These are phyloP conservation scores for Suillus discolor DNA, from an alignment of 768 basidiomycete genomes.

Conservation along the genomic window DNA sequence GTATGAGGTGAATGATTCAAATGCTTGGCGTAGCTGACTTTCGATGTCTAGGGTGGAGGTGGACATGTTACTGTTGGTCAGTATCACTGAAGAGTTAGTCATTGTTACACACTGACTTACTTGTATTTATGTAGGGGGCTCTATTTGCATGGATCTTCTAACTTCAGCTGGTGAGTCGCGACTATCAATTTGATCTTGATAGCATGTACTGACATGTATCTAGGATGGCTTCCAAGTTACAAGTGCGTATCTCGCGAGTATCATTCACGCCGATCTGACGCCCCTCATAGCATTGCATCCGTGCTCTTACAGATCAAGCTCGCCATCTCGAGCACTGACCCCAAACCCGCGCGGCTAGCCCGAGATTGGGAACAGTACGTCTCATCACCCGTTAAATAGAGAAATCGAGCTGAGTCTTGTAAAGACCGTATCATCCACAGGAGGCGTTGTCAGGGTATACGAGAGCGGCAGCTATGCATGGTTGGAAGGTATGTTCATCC, in stretches of 20 bases:
- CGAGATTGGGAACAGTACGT: constrained; percentile 50
- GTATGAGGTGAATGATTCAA: constrained; percentile 14
- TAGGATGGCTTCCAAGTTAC: constrained; percentile 74
- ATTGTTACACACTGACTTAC: not conserved
- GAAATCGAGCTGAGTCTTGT: constrained; percentile 1
- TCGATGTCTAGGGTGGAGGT: constrained; percentile 52
- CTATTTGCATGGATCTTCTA: constrained; percentile 75
- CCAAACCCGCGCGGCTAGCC: constrained; percentile 39
- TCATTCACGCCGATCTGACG: constrained; percentile 7
- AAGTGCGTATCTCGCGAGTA: constrained; percentile 38
- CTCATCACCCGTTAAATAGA: not conserved
- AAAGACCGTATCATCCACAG: constrained; percentile 45
- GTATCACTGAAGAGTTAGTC: constrained; percentile 6
- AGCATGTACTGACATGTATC: not conserved
- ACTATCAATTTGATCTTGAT: not conserved
- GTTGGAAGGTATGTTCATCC: constrained; percentile 51
- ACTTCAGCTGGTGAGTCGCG: constrained; percentile 55
- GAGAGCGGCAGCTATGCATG: constrained; percentile 64
- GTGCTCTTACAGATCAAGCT: constrained; percentile 56
- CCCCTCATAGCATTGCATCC: constrained; percentile 36
- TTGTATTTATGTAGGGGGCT: constrained; percentile 48
- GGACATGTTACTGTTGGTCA: constrained; percentile 67
- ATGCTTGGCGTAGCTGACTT: not conserved
- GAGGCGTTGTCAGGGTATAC: constrained; percentile 68
- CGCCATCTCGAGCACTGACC: not conserved